These are phyloP conservation scores for Thermoascus crustaceus DNA, from an alignment of 2,329 filamentous ascomycete species.

Conservation along the genomic window DNA sequence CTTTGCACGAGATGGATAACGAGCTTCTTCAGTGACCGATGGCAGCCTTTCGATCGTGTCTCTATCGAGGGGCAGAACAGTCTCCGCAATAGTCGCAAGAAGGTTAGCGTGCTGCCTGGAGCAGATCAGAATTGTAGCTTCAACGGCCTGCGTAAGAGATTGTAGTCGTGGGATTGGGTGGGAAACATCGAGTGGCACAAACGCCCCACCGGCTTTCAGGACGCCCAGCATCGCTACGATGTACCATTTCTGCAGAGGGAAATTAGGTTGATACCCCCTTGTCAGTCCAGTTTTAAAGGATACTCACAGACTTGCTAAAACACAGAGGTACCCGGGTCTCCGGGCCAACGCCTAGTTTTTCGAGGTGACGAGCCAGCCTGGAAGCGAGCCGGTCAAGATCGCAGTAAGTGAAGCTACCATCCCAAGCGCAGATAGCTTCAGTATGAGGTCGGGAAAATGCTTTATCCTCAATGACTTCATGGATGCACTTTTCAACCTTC, in stretches of 20 bases:
- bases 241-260: conserved; percentile 30
- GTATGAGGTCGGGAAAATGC: conserved; percentile 26
- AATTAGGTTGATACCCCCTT: background rate
- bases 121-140: conserved; percentile 26
- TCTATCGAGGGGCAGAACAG: conserved; percentile 21
- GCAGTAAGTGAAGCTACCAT: conserved; percentile 30
- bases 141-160: conserved; percentile 24
- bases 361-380: conserved; percentile 29
- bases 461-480: conserved; percentile 30
- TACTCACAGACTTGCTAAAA: conserved; percentile 36
- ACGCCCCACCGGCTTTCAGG: conserved; percentile 36
- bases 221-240: conserved; percentile 34
- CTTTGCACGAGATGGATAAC: conserved; percentile 18
- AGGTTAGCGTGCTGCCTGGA: conserved; percentile 18
- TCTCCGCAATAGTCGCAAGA: conserved; percentile 16
- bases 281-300: background rate
- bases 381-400: conserved; percentile 32
- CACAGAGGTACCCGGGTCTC: conserved; percentile 30
- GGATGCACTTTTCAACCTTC: conserved; percentile 31
- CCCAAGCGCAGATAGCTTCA: conserved; percentile 32
- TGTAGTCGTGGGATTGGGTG: conserved; percentile 32
- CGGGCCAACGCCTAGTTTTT: conserved; percentile 32
- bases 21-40: conserved; percentile 7
- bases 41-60: conserved; percentile 17
- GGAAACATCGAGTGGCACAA: conserved; percentile 33